phyloP scores from a whole-genome alignment of 2,329 filamentous ascomycete species.

The Westerdykella aurantiaca region DNA sequence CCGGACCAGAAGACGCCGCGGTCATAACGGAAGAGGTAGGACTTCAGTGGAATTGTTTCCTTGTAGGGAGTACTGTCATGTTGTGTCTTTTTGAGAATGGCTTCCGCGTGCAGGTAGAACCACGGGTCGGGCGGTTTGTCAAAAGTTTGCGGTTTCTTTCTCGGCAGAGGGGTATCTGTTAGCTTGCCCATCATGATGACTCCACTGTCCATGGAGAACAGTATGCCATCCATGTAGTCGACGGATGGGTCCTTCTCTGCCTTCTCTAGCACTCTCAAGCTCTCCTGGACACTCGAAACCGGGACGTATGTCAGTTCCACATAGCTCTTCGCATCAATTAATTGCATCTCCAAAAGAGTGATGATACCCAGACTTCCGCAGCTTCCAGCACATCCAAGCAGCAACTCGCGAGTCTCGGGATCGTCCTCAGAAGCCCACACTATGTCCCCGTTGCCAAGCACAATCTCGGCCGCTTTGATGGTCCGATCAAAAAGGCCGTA shows the following conservation, averaged over 20 bases:
- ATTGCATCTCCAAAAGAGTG: constrained; percentile 55
- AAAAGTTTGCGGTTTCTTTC: constrained; percentile 41
- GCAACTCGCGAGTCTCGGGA: constrained; percentile 47
- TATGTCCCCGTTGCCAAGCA: constrained; percentile 54
- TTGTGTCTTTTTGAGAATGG: constrained; percentile 12
- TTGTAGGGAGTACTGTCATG: constrained; percentile 11
- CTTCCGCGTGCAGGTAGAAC: constrained; percentile 65
- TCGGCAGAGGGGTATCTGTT: constrained; percentile 42
- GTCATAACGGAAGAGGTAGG: constrained; percentile 59
- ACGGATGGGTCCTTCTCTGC: constrained; percentile 38
- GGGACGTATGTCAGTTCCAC: constrained; percentile 60
- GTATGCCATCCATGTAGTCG: constrained; percentile 67
- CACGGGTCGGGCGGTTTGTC: constrained; percentile 59
- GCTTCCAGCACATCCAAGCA: constrained; percentile 54
- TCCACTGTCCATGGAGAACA: constrained; percentile 52
- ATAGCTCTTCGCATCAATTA: constrained; percentile 50
- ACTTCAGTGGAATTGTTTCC: constrained; percentile 44
- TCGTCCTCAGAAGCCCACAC: constrained; percentile 44
- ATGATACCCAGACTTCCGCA: constrained; percentile 58
- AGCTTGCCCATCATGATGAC: constrained; percentile 59
- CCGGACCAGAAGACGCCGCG: constrained; percentile 62
- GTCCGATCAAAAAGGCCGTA: constrained; percentile 62
- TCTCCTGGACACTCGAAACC: constrained; percentile 45
- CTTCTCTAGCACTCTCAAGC: constrained; percentile 46
- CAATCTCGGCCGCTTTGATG: constrained; percentile 57